A percentile compares a stretch with the other conserved stretches of the same genome.
phyloP scores from a whole-genome alignment of 257 asterid genomes.

The Misopates orontium region DNA sequence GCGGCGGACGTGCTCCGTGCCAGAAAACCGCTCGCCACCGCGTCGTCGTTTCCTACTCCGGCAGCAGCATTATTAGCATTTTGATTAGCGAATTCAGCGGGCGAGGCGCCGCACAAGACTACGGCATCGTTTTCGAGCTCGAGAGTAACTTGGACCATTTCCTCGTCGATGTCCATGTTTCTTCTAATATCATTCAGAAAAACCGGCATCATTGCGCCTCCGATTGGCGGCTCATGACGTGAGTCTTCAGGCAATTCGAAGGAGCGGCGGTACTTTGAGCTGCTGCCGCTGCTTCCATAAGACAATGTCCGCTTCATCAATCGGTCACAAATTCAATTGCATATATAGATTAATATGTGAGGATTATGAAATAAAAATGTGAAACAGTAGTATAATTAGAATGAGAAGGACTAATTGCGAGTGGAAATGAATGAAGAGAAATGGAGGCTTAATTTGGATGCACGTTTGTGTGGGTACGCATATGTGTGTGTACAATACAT shows the following conservation, averaged over 20 bases:
- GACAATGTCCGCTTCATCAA: slow-evolving; percentile 45
- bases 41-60: slow-evolving; percentile 6
- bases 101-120: slow-evolving; percentile 46
- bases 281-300: slow-evolving; percentile 46
- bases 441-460: slow-evolving; percentile 12
- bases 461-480: no score
- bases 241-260: slow-evolving; percentile 49
- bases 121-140: slow-evolving; percentile 68
- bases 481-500: no score
- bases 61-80: not conserved
- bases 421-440: not conserved
- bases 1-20: slow-evolving; percentile 60
- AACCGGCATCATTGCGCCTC: slow-evolving; percentile 85
- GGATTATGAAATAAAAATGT: no score
- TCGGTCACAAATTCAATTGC: not conserved
- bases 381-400: not conserved
- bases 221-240: slow-evolving; percentile 30
- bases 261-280: slow-evolving; percentile 46
- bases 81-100: slow-evolving; percentile 11
- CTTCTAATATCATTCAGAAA: slow-evolving; percentile 66
- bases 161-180: slow-evolving; percentile 33
- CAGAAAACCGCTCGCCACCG: slow-evolving; percentile 30
- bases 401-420: not conserved
- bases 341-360: not conserved
- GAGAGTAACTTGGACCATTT: slow-evolving; percentile 78